These are phyloP conservation scores for Naganishia friedmannii DNA, from an alignment of 768 basidiomycete genomes.

Conservation along the genomic window DNA sequence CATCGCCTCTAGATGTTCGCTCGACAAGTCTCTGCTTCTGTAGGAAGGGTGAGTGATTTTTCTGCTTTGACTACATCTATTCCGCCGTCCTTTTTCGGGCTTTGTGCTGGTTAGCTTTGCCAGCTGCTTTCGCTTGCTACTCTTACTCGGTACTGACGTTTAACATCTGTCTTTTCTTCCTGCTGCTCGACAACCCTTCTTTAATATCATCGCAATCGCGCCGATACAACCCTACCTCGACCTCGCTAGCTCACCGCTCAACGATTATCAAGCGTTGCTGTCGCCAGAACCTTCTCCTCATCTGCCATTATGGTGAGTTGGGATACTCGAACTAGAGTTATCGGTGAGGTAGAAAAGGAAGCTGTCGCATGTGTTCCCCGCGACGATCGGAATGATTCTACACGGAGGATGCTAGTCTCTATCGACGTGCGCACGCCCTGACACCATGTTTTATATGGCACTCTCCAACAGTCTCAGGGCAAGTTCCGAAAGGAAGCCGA, in stretches of 20 bases:
- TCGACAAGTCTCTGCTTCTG: slow-evolving; percentile 28
- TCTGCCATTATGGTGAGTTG: slow-evolving; percentile 32
- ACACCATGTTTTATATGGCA: not conserved
- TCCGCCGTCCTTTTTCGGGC: not conserved
- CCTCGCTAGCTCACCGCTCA: not conserved
- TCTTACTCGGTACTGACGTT: not conserved
- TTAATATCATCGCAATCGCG: not conserved
- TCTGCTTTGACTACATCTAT: not conserved
- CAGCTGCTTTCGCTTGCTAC: not conserved
- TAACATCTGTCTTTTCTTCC: not conserved
- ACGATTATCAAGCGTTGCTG: slow-evolving; percentile 16
- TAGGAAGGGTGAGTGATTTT: slow-evolving; percentile 23
- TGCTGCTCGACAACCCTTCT: not conserved
- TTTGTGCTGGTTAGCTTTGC: not conserved
- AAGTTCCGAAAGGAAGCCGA: slow-evolving; percentile 73
- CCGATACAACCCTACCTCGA: not conserved
- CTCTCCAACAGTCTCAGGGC: slow-evolving; percentile 5
- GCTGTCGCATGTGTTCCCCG: not conserved
- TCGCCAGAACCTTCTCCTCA: slow-evolving; percentile 28
- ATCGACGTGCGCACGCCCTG: not conserved
- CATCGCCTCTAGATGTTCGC: slow-evolving; percentile 14
- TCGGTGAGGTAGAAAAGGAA: not conserved
- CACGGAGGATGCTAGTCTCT: no score
- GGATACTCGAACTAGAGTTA: not conserved
- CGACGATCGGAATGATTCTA: not conserved